Evolutionary conservation across 345 rosid genomes (phyloP).

Genomic region (Gossypium ekmanianum): DNA sequence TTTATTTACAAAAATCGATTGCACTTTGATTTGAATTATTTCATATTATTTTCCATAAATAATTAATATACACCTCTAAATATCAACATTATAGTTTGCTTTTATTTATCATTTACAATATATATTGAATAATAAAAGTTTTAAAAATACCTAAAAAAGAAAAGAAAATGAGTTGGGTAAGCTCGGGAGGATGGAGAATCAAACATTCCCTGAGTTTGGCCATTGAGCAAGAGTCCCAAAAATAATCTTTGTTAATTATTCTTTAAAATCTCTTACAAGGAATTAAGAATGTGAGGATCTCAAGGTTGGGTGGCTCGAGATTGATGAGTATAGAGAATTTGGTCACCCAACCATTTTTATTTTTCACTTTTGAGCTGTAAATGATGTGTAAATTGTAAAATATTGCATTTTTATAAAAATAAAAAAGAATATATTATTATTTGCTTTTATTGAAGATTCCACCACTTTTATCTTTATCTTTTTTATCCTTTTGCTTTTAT

Average conservation of each 20-base stretch:
- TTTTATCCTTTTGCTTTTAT: neutral
- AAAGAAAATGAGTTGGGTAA: neutral
- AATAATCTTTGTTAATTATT: neutral
- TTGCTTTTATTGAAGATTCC: conserved; percentile 3
- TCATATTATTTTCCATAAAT: too few species aligned
- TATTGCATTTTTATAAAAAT: neutral
- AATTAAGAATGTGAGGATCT: conserved; percentile 6
- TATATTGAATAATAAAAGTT: too few species aligned
- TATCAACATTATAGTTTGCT: too few species aligned
- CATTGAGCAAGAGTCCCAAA: conserved; percentile 35
- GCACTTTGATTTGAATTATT: too few species aligned
- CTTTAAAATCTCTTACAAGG: neutral
- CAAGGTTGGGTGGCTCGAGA: neutral
- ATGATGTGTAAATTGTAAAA: neutral
- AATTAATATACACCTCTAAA: too few species aligned
- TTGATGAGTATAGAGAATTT: neutral
- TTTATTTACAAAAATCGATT: too few species aligned
- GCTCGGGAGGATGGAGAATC: conserved; percentile 34
- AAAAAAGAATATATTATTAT: neutral
- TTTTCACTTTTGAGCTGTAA: neutral
- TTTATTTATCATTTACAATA: too few species aligned
- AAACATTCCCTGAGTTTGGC: conserved; percentile 40
- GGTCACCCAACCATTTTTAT: neutral
- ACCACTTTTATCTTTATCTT: neutral
- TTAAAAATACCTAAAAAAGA: too few species aligned